A percentile compares a stretch with the other conserved stretches of the same genome.
Conservation (phyloP, 805 yeast species). For the Hanseniaspora vineae region DNA sequence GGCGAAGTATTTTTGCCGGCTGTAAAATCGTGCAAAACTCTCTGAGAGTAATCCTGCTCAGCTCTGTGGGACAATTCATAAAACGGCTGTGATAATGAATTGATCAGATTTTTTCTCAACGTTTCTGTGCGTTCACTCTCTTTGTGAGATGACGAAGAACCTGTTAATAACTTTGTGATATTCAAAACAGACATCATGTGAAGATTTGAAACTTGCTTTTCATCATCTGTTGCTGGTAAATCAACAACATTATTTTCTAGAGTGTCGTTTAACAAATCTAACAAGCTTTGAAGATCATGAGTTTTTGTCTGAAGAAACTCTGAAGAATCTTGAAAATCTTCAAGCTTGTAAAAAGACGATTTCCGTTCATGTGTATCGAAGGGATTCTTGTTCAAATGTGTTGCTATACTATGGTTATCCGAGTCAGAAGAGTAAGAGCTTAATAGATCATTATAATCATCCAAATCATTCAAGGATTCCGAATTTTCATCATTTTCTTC, state of each 20-base stretch:
- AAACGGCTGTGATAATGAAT: constrained; percentile 25
- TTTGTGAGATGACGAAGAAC: constrained; percentile 7
- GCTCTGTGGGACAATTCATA: constrained; percentile 17
- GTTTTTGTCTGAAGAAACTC: constrained; percentile 15
- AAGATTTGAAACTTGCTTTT: constrained; percentile 19
- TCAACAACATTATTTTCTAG: constrained; percentile 15
- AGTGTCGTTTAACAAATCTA: constrained; percentile 21
- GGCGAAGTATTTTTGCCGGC: constrained; percentile 62
- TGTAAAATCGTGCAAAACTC: constrained; percentile 51
- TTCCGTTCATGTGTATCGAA: not conserved
- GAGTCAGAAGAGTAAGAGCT: not conserved
- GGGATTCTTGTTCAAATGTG: not conserved
- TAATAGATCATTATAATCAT: not conserved
- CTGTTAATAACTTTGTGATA: constrained; percentile 19
- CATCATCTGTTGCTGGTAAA: constrained; percentile 5
- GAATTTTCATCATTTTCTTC: not conserved
- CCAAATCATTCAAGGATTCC: not conserved
- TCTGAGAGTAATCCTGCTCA: constrained; percentile 16
- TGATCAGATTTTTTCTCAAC: constrained; percentile 17
- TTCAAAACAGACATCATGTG: constrained; percentile 23
- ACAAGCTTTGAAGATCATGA: constrained; percentile 17
- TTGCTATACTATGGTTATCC: not conserved
- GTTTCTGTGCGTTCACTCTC: constrained; percentile 6
- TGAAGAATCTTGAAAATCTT: constrained; percentile 6
- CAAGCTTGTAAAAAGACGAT: not conserved